Percentiles rank a stretch among this genome's conserved stretches.
Evolutionary conservation across 768 basidiomycete genomes (phyloP).

Genomic region (Mycena haematopus): DNA sequence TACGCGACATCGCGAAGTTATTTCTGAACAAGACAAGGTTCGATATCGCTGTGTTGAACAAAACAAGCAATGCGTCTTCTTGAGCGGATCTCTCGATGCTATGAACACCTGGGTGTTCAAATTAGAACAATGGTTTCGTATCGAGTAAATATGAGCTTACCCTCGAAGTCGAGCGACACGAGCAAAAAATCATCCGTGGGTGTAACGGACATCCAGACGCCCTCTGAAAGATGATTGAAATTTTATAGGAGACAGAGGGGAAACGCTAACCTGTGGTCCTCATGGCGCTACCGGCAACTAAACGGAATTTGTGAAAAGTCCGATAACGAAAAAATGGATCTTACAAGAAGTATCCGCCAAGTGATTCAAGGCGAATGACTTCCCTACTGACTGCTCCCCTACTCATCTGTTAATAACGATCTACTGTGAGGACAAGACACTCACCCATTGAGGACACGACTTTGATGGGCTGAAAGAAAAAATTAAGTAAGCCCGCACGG

Average conservation of each 20-base stretch:
- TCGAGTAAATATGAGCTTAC: slow-evolving; percentile 34
- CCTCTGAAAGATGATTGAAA: slow-evolving; percentile 41
- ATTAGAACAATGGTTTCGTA: not conserved
- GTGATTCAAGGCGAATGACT: slow-evolving; percentile 65
- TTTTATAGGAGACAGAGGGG: not conserved
- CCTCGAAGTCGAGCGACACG: slow-evolving; percentile 71
- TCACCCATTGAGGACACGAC: slow-evolving; percentile 72
- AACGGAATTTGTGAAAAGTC: not conserved
- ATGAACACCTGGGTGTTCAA: slow-evolving; percentile 52
- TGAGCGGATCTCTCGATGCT: slow-evolving; percentile 69
- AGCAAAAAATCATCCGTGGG: slow-evolving; percentile 60
- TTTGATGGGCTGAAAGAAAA: slow-evolving; percentile 55
- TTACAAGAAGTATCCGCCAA: slow-evolving; percentile 62
- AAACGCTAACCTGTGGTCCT: slow-evolving; percentile 53
- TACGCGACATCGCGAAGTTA: slow-evolving; percentile 66
- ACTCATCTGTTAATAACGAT: not conserved
- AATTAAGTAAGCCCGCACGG: not conserved
- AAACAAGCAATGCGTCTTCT: slow-evolving; percentile 66
- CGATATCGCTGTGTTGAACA: slow-evolving; percentile 71
- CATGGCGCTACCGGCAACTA: slow-evolving; percentile 66
- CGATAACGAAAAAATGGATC: not conserved
- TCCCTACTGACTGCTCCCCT: slow-evolving; percentile 72
- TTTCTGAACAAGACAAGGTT: slow-evolving; percentile 71
- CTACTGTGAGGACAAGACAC: slow-evolving; percentile 9
- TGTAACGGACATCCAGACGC: slow-evolving; percentile 72